Conservation (phyloP, 352 stramenopile species). For the Globisporangium abappressorium region DNA sequence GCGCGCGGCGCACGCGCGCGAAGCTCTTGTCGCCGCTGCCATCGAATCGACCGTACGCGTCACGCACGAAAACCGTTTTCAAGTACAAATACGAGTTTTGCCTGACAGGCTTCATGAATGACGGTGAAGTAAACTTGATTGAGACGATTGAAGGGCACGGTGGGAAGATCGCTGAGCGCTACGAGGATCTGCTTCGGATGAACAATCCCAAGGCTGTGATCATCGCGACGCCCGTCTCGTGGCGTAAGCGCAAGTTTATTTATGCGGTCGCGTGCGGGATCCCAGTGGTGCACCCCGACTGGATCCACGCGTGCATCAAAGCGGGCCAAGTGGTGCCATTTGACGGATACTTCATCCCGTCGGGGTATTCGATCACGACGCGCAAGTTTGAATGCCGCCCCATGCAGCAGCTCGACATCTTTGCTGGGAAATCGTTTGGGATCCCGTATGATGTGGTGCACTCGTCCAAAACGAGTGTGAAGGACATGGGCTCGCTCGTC, state of each 20-base stretch:
- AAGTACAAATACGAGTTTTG: slow-evolving; percentile 79
- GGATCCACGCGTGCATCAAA: slow-evolving; percentile 66
- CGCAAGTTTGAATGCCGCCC: slow-evolving; percentile 62
- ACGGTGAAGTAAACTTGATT: slow-evolving; percentile 43
- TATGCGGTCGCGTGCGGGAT: slow-evolving; percentile 78
- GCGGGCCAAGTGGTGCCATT: slow-evolving; percentile 49
- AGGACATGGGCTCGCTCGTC: slow-evolving; percentile 43
- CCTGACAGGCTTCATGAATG: slow-evolving; percentile 62
- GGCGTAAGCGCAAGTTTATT: slow-evolving; percentile 82
- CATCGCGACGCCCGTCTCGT: slow-evolving; percentile 70
- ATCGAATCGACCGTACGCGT: slow-evolving; percentile 40
- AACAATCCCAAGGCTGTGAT: slow-evolving; percentile 58
- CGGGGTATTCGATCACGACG: slow-evolving; percentile 57
- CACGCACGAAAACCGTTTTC: slow-evolving; percentile 57
- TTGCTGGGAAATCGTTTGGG: slow-evolving; percentile 54
- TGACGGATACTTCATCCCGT: slow-evolving; percentile 67
- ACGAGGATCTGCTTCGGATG: slow-evolving; percentile 47
- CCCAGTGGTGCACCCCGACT: slow-evolving; percentile 77
- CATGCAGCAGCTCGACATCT: slow-evolving; percentile 51
- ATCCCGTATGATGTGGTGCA: slow-evolving; percentile 52
- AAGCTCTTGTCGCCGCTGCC: slow-evolving; percentile 48
- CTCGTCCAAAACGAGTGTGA: slow-evolving; percentile 28
- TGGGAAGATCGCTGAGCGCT: slow-evolving; percentile 46
- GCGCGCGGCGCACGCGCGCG: slow-evolving; percentile 46
- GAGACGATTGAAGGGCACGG: slow-evolving; percentile 67